These are phyloP conservation scores for Bjerkandera adusta DNA, from an alignment of 1,284 basidiomycete species.

Conservation along the genomic window DNA sequence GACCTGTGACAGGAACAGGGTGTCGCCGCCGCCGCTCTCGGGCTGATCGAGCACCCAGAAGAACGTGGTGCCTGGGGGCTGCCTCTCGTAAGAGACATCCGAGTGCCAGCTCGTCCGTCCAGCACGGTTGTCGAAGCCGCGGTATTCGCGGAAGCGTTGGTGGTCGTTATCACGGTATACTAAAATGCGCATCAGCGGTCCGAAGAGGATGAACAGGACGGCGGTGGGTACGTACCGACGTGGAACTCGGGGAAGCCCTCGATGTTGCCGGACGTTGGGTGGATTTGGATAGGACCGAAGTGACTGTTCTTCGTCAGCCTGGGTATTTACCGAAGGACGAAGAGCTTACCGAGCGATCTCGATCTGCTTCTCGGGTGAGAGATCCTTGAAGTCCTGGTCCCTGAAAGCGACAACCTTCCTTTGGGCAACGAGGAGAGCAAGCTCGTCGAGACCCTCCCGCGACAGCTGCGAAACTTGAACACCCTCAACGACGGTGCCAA, in stretches of 20 bases:
- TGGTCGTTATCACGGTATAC: constrained; percentile 42
- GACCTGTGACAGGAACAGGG: constrained; percentile 57
- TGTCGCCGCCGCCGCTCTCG: constrained; percentile 47
- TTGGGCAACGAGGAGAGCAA: constrained; percentile 59
- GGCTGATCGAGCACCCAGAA: constrained; percentile 53
- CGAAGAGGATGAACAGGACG: not conserved
- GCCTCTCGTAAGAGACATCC: constrained; percentile 53
- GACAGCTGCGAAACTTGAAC: constrained; percentile 56
- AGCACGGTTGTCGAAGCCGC: constrained; percentile 27
- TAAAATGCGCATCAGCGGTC: not conserved
- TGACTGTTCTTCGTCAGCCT: constrained; percentile 27
- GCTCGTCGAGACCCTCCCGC: constrained; percentile 55
- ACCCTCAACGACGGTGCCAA: constrained; percentile 60
- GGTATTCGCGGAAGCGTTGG: constrained; percentile 32
- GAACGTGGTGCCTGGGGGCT: constrained; percentile 59
- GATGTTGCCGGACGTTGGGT: constrained; percentile 52
- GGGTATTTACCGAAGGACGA: not conserved
- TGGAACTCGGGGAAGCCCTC: constrained; percentile 51
- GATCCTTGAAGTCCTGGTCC: constrained; percentile 58
- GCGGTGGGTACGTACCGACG: constrained; percentile 33
- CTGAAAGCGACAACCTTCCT: constrained; percentile 57
- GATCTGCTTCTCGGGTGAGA: constrained; percentile 48
- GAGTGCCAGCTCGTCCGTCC: constrained; percentile 43
- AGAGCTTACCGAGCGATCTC: constrained; percentile 34
- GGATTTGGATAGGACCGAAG: constrained; percentile 60